These are phyloP conservation scores for Trichoderma oligosporum DNA, from an alignment of 2,329 filamentous ascomycete species.

Conservation along the genomic window DNA sequence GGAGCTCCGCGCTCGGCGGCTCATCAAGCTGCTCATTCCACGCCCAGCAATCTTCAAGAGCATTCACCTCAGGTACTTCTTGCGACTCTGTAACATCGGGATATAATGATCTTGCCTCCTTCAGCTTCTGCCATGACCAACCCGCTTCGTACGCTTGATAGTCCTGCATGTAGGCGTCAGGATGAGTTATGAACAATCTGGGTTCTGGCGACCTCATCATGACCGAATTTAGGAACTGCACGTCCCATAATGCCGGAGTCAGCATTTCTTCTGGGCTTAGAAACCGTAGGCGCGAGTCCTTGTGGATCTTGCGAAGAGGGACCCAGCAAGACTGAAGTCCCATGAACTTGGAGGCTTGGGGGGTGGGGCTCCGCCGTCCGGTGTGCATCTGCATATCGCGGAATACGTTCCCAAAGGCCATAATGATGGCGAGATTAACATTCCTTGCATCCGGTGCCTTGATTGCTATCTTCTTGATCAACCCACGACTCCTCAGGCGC, in stretches of 20 bases:
- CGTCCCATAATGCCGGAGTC: slow-evolving; percentile 67
- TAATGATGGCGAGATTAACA: slow-evolving; percentile 59
- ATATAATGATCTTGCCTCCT: slow-evolving; percentile 57
- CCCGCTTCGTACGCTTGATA: slow-evolving; percentile 47
- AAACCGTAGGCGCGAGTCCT: slow-evolving; percentile 68
- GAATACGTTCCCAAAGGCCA: slow-evolving; percentile 58
- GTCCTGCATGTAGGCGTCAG: slow-evolving; percentile 70
- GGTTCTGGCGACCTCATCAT: slow-evolving; percentile 68
- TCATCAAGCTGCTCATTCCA: slow-evolving; percentile 64
- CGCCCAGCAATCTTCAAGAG: slow-evolving; percentile 63
- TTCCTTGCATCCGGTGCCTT: slow-evolving; percentile 62
- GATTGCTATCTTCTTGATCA: slow-evolving; percentile 62
- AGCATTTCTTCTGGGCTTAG: slow-evolving; percentile 68
- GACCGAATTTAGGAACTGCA: slow-evolving; percentile 65
- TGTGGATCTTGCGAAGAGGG: slow-evolving; percentile 72
- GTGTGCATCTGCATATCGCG: slow-evolving; percentile 41
- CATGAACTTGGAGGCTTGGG: slow-evolving; percentile 43
- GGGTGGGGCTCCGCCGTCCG: slow-evolving; percentile 28
- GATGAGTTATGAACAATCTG: slow-evolving; percentile 71
- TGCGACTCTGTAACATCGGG: slow-evolving; percentile 42
- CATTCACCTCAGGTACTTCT: slow-evolving; percentile 58
- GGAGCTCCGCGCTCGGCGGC: slow-evolving; percentile 43
- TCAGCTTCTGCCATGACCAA: slow-evolving; percentile 70
- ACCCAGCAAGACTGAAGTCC: slow-evolving; percentile 67
- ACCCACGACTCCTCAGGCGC: slow-evolving; percentile 69